A percentile compares a stretch with the other conserved stretches of the same genome.
Evolutionary conservation across 2,329 filamentous ascomycete species (phyloP).

Genomic region (Chaetomium sp.): DNA sequence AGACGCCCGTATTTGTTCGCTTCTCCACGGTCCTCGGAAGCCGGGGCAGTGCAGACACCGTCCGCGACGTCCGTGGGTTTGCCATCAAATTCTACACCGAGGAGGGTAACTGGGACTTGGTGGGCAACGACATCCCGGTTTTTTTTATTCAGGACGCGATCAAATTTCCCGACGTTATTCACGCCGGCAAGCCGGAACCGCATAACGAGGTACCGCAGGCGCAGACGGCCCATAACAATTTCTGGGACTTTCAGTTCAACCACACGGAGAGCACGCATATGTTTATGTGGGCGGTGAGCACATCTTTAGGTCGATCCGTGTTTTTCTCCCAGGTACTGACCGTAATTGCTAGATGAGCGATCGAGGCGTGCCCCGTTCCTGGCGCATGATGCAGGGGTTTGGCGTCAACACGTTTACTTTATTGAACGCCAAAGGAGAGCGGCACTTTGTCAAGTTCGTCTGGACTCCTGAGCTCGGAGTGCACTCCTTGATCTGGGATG

Average conservation of each 20-base stretch:
- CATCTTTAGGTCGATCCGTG: background rate
- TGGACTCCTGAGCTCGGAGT: constrained; percentile 64
- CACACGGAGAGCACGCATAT: constrained; percentile 70
- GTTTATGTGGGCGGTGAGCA: constrained; percentile 70
- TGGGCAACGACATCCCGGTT: constrained; percentile 68
- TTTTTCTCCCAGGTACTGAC: background rate
- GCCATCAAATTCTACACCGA: constrained; percentile 72
- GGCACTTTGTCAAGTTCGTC: constrained; percentile 71
- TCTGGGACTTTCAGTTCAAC: constrained; percentile 66
- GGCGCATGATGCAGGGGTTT: constrained; percentile 81
- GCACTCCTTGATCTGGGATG: constrained; percentile 26
- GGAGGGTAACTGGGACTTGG: constrained; percentile 71
- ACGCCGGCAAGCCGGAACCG: constrained; percentile 61
- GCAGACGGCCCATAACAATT: constrained; percentile 66
- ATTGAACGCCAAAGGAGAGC: constrained; percentile 59
- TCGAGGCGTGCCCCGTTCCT: constrained; percentile 64
- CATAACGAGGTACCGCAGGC: constrained; percentile 65
- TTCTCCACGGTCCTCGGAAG: constrained; percentile 76
- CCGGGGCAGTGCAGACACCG: constrained; percentile 70
- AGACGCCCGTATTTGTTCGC: constrained; percentile 62
- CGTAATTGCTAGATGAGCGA: constrained; percentile 54
- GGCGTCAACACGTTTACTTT: constrained; percentile 75
- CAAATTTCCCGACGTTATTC: constrained; percentile 64
- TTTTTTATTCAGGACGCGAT: constrained; percentile 73
- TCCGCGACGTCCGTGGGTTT: constrained; percentile 77